Evolutionary conservation across 164 flowering plant species (phyloP).

Genomic region (Malania oleifera): DNA sequence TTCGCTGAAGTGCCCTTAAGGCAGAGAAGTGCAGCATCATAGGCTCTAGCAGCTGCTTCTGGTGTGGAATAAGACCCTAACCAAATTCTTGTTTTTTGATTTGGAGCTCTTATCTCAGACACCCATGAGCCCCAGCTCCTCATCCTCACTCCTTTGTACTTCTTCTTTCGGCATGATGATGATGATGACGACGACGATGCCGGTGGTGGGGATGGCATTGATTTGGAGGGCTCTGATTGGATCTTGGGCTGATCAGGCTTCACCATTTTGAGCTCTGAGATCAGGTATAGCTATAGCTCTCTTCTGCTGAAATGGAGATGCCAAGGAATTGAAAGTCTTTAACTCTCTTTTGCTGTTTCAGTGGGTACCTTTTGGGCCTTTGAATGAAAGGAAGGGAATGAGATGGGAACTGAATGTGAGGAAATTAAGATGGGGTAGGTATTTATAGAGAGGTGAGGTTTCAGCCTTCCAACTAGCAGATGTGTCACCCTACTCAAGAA

Average conservation of each 20-base stretch:
- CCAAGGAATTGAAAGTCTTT: background rate
- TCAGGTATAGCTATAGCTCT: too few relatives aligned
- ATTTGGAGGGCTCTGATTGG: constrained; percentile 21
- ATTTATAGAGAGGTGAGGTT: constrained; percentile 27
- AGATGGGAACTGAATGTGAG: constrained; percentile 9
- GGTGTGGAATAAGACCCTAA: constrained; percentile 86
- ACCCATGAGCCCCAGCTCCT: constrained; percentile 99
- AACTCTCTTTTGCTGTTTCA: background rate
- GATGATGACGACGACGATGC: constrained; percentile 10
- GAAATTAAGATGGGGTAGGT: constrained; percentile 4
- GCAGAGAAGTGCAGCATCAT: constrained; percentile 91
- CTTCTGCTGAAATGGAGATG: too few relatives aligned
- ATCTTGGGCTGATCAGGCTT: constrained; percentile 34
- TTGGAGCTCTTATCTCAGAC: constrained; percentile 88
- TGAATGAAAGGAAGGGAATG: constrained; percentile 11
- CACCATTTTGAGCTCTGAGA: too few relatives aligned
- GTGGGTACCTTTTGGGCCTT: constrained; percentile 3
- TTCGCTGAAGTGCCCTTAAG: constrained; percentile 82
- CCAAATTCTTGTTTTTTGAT: constrained; percentile 91
- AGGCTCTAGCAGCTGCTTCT: constrained; percentile 96
- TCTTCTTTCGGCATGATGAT: constrained; percentile 32
- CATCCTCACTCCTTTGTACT: constrained; percentile 94
- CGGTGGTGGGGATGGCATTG: constrained; percentile 22
- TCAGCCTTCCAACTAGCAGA: background rate
- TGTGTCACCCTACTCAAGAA: constrained; percentile 16